A percentile compares a stretch with the other conserved stretches of the same genome.
Conservation (phyloP, 805 yeast species). For the Kluyveromyces starmeri region DNA sequence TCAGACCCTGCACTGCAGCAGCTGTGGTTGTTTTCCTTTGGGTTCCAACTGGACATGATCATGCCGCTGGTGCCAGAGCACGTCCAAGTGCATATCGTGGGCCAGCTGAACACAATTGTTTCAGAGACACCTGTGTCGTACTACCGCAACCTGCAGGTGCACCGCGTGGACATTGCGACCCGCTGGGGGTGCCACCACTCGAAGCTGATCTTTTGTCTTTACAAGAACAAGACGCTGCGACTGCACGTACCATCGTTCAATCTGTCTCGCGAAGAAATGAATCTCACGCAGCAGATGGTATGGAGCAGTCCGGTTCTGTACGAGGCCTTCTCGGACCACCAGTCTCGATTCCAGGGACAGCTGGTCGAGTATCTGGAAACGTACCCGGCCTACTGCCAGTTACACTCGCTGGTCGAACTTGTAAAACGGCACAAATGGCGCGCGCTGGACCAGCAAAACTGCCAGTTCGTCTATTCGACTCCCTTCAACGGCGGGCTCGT, state of each 20-base stretch:
- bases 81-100: conserved; percentile 21
- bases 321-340: background rate
- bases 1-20: conserved; percentile 29
- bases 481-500: conserved; percentile 27
- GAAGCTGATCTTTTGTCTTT: conserved; percentile 55
- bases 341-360: conserved; percentile 36
- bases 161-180: background rate
- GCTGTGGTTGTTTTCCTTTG: conserved; percentile 42
- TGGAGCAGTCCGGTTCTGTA: conserved; percentile 49
- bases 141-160: conserved; percentile 1
- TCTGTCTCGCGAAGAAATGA: conserved; percentile 44
- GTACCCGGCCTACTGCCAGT: conserved; percentile 26
- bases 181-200: conserved; percentile 44
- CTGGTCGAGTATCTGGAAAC: conserved; percentile 36
- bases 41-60: conserved; percentile 35
- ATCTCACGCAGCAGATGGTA: conserved; percentile 52
- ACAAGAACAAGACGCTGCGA: conserved; percentile 36
- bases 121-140: background rate
- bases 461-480: conserved; percentile 43
- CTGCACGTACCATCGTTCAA: conserved; percentile 54
- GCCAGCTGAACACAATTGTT: conserved; percentile 28
- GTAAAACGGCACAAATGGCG: conserved; percentile 32
- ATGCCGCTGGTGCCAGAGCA: conserved; percentile 23
- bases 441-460: conserved; percentile 33
- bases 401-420: conserved; percentile 38